Evolutionary conservation across 2,329 filamentous ascomycete species (phyloP).

Genomic region (Neonectria coccinea): DNA sequence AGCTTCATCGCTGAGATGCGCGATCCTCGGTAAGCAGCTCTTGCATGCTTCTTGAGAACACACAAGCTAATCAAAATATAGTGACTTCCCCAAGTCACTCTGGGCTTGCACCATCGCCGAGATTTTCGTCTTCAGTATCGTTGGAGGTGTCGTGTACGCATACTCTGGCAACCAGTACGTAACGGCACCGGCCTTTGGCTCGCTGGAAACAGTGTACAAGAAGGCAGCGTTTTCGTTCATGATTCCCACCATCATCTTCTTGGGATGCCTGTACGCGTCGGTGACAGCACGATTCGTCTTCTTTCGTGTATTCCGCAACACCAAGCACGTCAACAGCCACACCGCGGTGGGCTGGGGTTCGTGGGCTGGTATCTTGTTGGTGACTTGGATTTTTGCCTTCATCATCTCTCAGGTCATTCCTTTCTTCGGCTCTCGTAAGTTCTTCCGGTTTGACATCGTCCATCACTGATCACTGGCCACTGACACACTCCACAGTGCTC

Average conservation of each 20-base stretch:
- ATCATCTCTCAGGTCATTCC: constrained; percentile 94
- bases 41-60: neutral
- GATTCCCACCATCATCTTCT: constrained; percentile 93
- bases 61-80: constrained; percentile 50
- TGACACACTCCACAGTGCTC: constrained; percentile 57
- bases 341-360: constrained; percentile 83
- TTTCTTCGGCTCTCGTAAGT: constrained; percentile 83
- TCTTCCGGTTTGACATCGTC: neutral
- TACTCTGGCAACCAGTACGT: constrained; percentile 92
- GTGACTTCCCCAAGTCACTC: constrained; percentile 91
- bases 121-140: constrained; percentile 85
- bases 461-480: neutral
- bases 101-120: constrained; percentile 92
- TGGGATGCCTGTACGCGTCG: constrained; percentile 90
- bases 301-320: constrained; percentile 86
- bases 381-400: constrained; percentile 88
- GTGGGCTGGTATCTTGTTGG: constrained; percentile 78
- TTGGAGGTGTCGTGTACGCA: constrained; percentile 84
- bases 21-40: constrained; percentile 59
- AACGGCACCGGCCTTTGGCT: constrained; percentile 88
- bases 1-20: constrained; percentile 97
- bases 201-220: constrained; percentile 81
- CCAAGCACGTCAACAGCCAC: constrained; percentile 82
- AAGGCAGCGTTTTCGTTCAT: constrained; percentile 95
- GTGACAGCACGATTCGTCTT: constrained; percentile 92